Evolutionary conservation across 148 eudicot genomes (phyloP), one percentile per base, ranked within the genome.

Genomic region (Tetragonia tetragonoides): DNA sequence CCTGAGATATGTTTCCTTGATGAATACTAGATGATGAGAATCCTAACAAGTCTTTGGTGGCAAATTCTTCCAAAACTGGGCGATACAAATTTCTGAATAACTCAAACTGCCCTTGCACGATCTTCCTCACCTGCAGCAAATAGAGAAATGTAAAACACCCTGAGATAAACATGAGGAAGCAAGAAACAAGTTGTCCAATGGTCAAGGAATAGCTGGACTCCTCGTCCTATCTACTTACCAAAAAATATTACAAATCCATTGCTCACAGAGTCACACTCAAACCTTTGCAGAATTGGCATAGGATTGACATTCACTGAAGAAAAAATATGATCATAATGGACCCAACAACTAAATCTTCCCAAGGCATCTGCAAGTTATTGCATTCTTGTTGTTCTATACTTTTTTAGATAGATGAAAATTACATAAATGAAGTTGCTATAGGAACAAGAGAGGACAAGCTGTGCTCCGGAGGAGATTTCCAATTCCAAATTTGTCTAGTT

Each of bases 61-160:
- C 92, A 81, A 88, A 86, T 62, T 91, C 98, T 83, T 91, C 90
- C 61, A 95, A 56, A 79, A 87, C 61, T 42, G 99, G 96, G 84
- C 81, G 86, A 68, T 95, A 95, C 90, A 91, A 89, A 77, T 76
- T 77, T 41, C 86, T 89, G 79, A 93, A 95, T 72, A 90, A 84
- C 73, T 86, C 81, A 80, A 85, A 93, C 81, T 95, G 99, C 66
- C 95, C 98, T 68, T 84, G 89, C 21, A 95, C 98, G 78, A 95
- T 95, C 82, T 95, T 95, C 81, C 75, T 91, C 72, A 93, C 99
- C 98, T 94, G 86, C 69, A 78, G 57, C 72, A 78, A 60, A 75
- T 47, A 39, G 51, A 54, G 44, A 78, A 47, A 73, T 74, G 59
- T 49, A 61, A 47, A 72, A 44, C 37, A 63, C 60, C 23, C 51